These are phyloP conservation scores for Diaporthe amygdali DNA, from an alignment of 2,329 filamentous ascomycete genomes.

Conservation along the genomic window DNA sequence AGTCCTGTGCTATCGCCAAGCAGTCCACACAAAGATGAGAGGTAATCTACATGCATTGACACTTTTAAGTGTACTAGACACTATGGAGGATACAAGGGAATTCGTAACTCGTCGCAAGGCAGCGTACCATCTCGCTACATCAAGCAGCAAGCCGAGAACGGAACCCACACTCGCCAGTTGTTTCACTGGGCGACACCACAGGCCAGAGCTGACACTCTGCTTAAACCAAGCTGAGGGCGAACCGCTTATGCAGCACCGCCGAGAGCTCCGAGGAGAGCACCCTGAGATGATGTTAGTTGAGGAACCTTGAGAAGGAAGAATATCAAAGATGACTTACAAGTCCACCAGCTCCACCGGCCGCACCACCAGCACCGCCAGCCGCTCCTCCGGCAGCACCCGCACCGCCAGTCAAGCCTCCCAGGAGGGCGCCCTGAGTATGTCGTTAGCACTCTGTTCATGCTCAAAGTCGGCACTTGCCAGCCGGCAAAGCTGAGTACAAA, in stretches of 20 bases:
- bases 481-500: too few species aligned
- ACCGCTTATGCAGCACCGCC: neutral
- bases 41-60: conserved; percentile 1
- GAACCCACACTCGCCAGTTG: neutral
- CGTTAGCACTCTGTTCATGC: too few species aligned
- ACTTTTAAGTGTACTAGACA: neutral
- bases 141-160: neutral
- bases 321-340: neutral
- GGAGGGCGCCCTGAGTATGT: neutral
- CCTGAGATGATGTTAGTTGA: neutral
- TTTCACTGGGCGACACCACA: neutral
- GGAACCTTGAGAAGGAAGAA: too few species aligned
- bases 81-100: neutral
- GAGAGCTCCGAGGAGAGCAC: neutral
- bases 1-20: neutral
- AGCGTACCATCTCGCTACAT: neutral
- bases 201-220: neutral
- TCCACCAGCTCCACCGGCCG: conserved; percentile 9
- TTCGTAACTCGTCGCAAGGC: conserved; percentile 6
- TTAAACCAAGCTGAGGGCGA: neutral
- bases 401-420: neutral
- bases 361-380: neutral
- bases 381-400: neutral
- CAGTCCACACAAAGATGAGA: neutral
- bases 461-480: too few species aligned